Conservation (phyloP, 2,329 filamentous ascomycete species). For the Fusarium pseudonygamai region DNA sequence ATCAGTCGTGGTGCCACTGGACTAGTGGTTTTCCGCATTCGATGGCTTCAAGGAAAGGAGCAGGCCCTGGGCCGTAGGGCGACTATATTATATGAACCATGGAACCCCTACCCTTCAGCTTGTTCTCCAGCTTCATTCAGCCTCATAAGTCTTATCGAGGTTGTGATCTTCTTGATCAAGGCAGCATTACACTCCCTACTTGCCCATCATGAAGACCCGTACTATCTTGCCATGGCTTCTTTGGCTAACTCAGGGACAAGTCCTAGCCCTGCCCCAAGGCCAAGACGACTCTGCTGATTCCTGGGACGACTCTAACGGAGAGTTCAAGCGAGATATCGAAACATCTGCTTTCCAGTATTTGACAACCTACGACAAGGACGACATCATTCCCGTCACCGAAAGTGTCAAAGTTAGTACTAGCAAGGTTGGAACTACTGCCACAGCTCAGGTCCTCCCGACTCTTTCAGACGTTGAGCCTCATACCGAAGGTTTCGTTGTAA, state of each 20-base stretch:
- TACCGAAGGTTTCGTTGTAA: slow-evolving; percentile 45
- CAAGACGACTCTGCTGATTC: slow-evolving; percentile 8
- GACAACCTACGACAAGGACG: slow-evolving; percentile 39
- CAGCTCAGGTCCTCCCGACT: slow-evolving; percentile 42
- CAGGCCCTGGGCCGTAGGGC: not conserved
- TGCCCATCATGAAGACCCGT: slow-evolving; percentile 37
- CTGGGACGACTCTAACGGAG: slow-evolving; percentile 15
- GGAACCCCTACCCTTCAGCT: slow-evolving; percentile 17
- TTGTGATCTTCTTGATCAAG: slow-evolving; percentile 17
- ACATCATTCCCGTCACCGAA: slow-evolving; percentile 43
- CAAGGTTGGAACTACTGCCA: slow-evolving; percentile 39
- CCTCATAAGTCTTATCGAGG: slow-evolving; percentile 14
- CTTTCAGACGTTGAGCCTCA: slow-evolving; percentile 46
- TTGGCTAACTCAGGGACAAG: slow-evolving; percentile 42
- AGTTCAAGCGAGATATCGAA: slow-evolving; percentile 35
- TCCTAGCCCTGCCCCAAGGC: slow-evolving; percentile 26
- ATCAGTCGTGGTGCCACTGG: slow-evolving; percentile 28
- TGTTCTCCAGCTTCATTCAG: slow-evolving; percentile 7
- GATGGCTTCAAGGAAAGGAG: slow-evolving; percentile 32
- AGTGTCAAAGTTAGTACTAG: slow-evolving; percentile 42
- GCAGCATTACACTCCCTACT: not conserved
- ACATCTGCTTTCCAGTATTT: slow-evolving; percentile 35
- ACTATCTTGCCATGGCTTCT: slow-evolving; percentile 41
- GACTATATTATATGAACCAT: slow-evolving; percentile 39
- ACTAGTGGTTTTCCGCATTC: slow-evolving; percentile 37